A percentile compares a stretch with the other conserved stretches of the same genome.
Conservation (phyloP, 2,329 filamentous ascomycete species). For the Graphilbum fragrans region DNA sequence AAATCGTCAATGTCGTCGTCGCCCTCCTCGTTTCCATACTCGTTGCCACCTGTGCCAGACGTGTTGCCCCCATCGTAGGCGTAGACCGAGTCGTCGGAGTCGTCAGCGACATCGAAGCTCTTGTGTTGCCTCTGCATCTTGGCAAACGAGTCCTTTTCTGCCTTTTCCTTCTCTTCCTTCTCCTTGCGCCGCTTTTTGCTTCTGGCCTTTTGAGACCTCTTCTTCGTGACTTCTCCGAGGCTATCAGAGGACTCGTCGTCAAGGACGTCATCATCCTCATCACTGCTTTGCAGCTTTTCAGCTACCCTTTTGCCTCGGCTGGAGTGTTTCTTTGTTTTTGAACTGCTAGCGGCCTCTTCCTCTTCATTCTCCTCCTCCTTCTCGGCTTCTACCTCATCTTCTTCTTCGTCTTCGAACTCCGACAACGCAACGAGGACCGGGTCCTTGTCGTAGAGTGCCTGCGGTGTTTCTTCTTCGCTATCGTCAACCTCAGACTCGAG, state of each 20-base stretch:
- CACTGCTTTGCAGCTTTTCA: too few relatives aligned
- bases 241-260: too few relatives aligned
- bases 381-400: constrained; percentile 6
- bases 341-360: too few relatives aligned
- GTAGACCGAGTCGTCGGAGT: background rate
- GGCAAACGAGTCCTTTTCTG: background rate
- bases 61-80: background rate
- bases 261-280: too few relatives aligned
- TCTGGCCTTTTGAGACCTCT: background rate
- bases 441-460: constrained; percentile 18
- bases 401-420: constrained; percentile 22
- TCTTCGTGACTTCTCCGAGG: too few relatives aligned
- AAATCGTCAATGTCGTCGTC: constrained; percentile 39
- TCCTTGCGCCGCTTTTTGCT: background rate
- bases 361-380: constrained; percentile 2
- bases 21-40: background rate
- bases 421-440: constrained; percentile 15
- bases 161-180: background rate
- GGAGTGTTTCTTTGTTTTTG: too few relatives aligned
- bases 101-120: too few relatives aligned
- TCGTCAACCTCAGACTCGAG: constrained; percentile 1
- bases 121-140: background rate
- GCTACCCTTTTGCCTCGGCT: too few relatives aligned
- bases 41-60: background rate
- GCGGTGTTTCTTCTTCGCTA: constrained; percentile 7